Evolutionary conservation across 1,284 basidiomycete genomes (phyloP).

Genomic region (Chalciporus sp.): DNA sequence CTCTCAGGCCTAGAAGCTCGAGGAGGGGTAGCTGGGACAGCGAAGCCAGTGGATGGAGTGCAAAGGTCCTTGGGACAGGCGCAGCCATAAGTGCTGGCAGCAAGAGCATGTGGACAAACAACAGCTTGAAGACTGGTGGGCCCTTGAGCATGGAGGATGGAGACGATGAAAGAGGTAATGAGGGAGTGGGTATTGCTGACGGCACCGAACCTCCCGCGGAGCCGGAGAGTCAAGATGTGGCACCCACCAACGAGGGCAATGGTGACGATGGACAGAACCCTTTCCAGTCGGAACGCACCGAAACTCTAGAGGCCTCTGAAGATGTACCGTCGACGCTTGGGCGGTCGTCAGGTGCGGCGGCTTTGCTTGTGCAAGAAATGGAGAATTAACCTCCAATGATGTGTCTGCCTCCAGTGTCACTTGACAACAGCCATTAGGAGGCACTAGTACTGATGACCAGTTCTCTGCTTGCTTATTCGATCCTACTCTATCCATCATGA

Average conservation of each 20-base stretch:
- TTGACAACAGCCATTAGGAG: background rate
- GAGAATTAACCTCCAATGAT: constrained; percentile 4
- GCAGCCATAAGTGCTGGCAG: constrained; percentile 46
- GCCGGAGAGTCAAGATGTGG: constrained; percentile 10
- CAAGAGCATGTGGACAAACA: constrained; percentile 59
- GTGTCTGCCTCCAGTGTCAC: background rate
- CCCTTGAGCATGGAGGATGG: constrained; percentile 43
- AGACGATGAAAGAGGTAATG: constrained; percentile 28
- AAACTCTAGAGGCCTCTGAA: constrained; percentile 15
- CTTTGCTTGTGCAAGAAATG: constrained; percentile 11
- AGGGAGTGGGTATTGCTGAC: constrained; percentile 11
- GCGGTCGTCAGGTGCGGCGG: constrained; percentile 27
- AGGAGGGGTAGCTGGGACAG: constrained; percentile 84
- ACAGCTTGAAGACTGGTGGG: constrained; percentile 57
- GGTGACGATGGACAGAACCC: constrained; percentile 7
- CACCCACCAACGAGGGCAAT: constrained; percentile 1
- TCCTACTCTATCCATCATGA: background rate
- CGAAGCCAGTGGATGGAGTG: constrained; percentile 82
- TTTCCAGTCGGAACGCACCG: constrained; percentile 1
- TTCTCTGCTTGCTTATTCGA: background rate
- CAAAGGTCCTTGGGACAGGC: constrained; percentile 50
- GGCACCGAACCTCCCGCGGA: constrained; percentile 9
- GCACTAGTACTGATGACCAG: background rate
- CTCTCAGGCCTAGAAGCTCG: constrained; percentile 76
- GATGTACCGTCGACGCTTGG: constrained; percentile 31